These are phyloP conservation scores for Phylloporus sp. DNA, from an alignment of 768 basidiomycete species.

Conservation along the genomic window DNA sequence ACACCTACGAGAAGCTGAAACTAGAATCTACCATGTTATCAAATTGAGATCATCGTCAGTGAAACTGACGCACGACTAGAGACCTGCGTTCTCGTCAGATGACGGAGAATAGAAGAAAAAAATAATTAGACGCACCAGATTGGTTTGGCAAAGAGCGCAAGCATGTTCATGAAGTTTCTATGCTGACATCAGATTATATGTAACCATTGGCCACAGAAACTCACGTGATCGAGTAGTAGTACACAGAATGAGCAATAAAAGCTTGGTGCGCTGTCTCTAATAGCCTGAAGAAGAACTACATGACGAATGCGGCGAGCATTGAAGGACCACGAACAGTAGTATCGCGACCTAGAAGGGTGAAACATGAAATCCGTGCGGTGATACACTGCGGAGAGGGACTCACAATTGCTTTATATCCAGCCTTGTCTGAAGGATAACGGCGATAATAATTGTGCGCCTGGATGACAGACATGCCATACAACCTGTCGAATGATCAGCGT, in stretches of 20 bases:
- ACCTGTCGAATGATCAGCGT: slow-evolving; percentile 31
- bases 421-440: slow-evolving; percentile 50
- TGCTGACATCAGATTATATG: slow-evolving; percentile 2
- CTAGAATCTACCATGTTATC: slow-evolving; percentile 20
- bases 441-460: slow-evolving; percentile 54
- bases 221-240: slow-evolving; percentile 52
- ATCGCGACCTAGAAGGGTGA: slow-evolving; percentile 25
- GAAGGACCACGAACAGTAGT: slow-evolving; percentile 27
- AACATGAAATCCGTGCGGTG: not conserved
- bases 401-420: slow-evolving; percentile 47
- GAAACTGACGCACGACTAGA: slow-evolving; percentile 38
- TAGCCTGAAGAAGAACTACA: slow-evolving; percentile 29
- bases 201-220: slow-evolving; percentile 14
- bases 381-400: slow-evolving; percentile 22
- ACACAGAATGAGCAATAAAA: slow-evolving; percentile 48
- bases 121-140: slow-evolving; percentile 41
- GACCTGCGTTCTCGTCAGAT: slow-evolving; percentile 37
- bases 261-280: slow-evolving; percentile 46
- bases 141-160: slow-evolving; percentile 35
- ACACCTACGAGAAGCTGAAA: slow-evolving; percentile 42
- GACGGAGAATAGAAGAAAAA: not conserved
- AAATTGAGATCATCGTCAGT: not conserved
- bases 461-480: slow-evolving; percentile 49
- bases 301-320: not conserved
- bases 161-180: slow-evolving; percentile 39